Base-by-base conservation (phyloP, 1,139 yeast species). In the Debaryomyces udenii region DNA sequence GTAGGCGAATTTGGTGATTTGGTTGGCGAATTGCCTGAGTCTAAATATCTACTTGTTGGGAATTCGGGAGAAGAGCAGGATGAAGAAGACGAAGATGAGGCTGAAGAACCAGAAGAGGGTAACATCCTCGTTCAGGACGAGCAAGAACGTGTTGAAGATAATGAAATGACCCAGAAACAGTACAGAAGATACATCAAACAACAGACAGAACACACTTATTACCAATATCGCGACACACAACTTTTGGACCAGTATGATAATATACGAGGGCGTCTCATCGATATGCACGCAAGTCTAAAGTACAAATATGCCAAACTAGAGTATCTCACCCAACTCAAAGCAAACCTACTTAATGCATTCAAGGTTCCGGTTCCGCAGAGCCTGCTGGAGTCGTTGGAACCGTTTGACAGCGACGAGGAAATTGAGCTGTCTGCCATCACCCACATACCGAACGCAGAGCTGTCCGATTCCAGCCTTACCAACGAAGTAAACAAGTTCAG, bases 21-120 rank as follows among this genome's bases (percentile, higher is more conserved):
- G 43, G 54, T 67, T 4, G 38, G 45, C 1, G 68, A 65, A 31
- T 55, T 71, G 32, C 77, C 77, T 0, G 68, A 66, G 38, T 46
- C 61, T 6, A 59, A 59, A 45, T 65, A 68, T 43, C 52, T 70
- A 33, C 45, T 64, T 14, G 38, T 42, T 7, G 28, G 35, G 7
- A 39, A 28, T 6, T 46, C 41, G 2, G 48, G 43, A 2, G 44
- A 40, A 5, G 39, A 23, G 2, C 41, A 39, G 3, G 48, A 46
- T 11, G 47, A 41, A 16, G 45, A 41, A 15, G 27, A 33, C 27
- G 42, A 39, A 4, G 45, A 34, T 9, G 35, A 28, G 11, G 43
- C 39, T 32, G 28, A 22, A n/a, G 44, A 40, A 9, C 45, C 27
- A 9, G 38, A 35, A 3, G 41, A 38, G 3, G 38, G 44, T 11